A percentile compares a stretch with the other conserved stretches of the same genome.
phyloP scores from a whole-genome alignment of 2,329 filamentous ascomycete species.

The Davidsoniella neocaledoniae region DNA sequence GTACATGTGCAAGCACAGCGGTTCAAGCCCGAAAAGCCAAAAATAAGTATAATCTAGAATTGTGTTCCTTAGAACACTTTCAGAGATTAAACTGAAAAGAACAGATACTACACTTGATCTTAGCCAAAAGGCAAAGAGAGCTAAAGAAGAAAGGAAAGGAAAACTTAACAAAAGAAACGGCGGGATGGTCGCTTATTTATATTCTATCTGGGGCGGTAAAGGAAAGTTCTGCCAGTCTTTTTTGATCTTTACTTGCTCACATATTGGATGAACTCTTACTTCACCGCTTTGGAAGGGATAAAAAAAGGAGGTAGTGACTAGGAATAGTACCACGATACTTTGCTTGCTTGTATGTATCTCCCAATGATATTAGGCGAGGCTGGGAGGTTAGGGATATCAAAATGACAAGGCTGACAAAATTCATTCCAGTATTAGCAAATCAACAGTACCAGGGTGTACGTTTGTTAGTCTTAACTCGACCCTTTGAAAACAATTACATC shows the following conservation, averaged over 20 bases:
- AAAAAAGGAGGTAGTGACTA: no score
- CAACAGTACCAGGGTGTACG: no score
- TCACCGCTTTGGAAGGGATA: no score
- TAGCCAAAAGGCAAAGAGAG: slow-evolving; percentile 39
- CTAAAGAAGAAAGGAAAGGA: slow-evolving; percentile 32
- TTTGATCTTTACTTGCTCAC: no score
- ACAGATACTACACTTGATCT: slow-evolving; percentile 96
- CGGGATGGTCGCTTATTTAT: slow-evolving; percentile 40
- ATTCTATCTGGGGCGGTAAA: slow-evolving; percentile 30
- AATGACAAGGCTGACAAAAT: background rate
- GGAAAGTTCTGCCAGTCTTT: background rate
- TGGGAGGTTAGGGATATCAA: background rate
- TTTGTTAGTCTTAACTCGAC: no score
- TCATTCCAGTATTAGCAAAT: no score
- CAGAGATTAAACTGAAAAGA: slow-evolving; percentile 97
- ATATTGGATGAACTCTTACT: no score
- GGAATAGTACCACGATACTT: no score
- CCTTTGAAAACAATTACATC: no score
- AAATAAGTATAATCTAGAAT: slow-evolving; percentile 73
- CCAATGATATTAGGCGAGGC: no score
- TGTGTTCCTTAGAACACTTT: slow-evolving; percentile 58
- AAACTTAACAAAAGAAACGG: slow-evolving; percentile 61
- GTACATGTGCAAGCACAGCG: slow-evolving; percentile 13
- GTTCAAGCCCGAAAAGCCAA: slow-evolving; percentile 12
- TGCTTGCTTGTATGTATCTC: no score